Evolutionary conservation across 768 basidiomycete genomes (phyloP), one percentile per base, ranked within the genome.

Genomic region (Phylloporus arenicola): DNA sequence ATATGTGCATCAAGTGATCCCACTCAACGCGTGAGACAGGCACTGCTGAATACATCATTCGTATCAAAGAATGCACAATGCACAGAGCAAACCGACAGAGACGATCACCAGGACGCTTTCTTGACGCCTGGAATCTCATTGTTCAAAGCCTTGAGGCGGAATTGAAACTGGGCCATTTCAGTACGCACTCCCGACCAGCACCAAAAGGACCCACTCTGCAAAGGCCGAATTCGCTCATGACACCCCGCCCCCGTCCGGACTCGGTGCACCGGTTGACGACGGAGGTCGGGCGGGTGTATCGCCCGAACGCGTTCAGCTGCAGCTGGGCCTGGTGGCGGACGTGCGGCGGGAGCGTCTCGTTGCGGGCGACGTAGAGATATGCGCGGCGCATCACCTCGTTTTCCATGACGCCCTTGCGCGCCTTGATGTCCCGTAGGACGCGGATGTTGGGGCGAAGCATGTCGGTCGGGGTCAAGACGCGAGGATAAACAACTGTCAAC

Each of bases 291-390:
- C 89, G 82, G 1, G 89, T 86, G 65, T 91, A 85, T 22, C 81
- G 78, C 43, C 80, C 84, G 59, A 96, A 90, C 6, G 84, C 82
- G 69, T 95, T 95, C 44, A 96, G 75, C 63, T 96, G 92, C 53
- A 98, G 72, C 68, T 96, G 93, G 14, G 95, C 95, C 57, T 93
- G 89, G 67, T 93, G 89, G 49, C 95, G 88, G 42, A 97, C 80
- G 64, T 89, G 84, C 3, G 90, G 76, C 14, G 92, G 84, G n/a
- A 97, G 72, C 2, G 85, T 81, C 64, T 89, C 83, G 71, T 98
- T 97, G 52, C 95, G 81, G 20, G 94, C 92, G 57, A 97, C 88
- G 69, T 84, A 92, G 44, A 97, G 82, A 68, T 95, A 94, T 0
- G 95, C 94, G 40, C 91, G 78, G 17, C 94, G 84, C 25, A 84